These are phyloP conservation scores for Viola odorata DNA, from an alignment of 345 rosid species.

Conservation along the genomic window DNA sequence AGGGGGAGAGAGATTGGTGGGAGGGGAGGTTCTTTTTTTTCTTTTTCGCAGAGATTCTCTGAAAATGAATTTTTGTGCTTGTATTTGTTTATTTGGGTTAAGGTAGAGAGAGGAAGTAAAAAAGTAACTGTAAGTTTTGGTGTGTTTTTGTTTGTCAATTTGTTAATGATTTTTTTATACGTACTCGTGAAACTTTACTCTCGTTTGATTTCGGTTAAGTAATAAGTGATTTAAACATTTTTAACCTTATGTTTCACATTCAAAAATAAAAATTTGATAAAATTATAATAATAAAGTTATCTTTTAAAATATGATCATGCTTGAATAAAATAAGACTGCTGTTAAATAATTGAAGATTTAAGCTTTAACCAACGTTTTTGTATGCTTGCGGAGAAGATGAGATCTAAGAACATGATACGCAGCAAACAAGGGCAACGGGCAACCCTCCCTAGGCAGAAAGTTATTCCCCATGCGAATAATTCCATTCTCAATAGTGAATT, in stretches of 20 bases:
- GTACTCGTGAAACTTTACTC: no score
- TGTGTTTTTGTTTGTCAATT: not conserved
- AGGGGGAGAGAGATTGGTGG: not conserved
- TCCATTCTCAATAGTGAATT: not conserved
- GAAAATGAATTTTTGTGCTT: not conserved
- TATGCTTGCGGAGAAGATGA: constrained; percentile 9
- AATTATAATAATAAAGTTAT: no score
- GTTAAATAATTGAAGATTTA: not conserved
- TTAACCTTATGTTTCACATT: no score
- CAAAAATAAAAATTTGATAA: no score
- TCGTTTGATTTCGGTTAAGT: no score
- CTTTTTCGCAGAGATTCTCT: constrained; percentile 27
- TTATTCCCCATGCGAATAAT: constrained; percentile 13
- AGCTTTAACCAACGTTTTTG: constrained; percentile 22
- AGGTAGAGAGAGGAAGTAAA: no score
- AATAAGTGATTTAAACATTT: no score
- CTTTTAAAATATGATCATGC: no score
- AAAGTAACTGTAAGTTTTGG: constrained; percentile 8
- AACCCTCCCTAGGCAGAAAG: not conserved
- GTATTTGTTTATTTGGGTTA: not conserved
- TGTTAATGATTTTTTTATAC: no score
- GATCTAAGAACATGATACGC: not conserved
- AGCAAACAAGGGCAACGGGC: not conserved
- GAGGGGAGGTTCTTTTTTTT: not conserved
- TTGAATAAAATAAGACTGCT: no score